phyloP scores from a whole-genome alignment of 139 green algal species.

The Picochlorum sp. region DNA sequence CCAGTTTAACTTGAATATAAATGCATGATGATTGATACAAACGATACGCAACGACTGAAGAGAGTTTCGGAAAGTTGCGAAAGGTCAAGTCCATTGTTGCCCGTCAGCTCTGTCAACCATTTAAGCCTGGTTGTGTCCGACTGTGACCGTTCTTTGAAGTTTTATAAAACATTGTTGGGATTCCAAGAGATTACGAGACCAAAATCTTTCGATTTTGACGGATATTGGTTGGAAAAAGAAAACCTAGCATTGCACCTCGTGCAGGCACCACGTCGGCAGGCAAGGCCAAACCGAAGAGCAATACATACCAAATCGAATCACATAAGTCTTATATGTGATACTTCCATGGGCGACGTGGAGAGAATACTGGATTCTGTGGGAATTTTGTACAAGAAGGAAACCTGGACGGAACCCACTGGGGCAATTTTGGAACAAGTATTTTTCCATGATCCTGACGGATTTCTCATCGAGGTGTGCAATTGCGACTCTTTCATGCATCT shows the following conservation, averaged over 20 bases:
- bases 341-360: conserved; percentile 5
- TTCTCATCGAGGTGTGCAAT: conserved; percentile 65
- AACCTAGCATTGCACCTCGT: conserved; percentile 67
- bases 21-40: too few relatives aligned
- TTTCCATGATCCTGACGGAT: conserved; percentile 64
- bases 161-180: conserved; percentile 12
- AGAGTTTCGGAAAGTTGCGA: background rate
- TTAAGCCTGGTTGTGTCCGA: background rate
- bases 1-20: too few relatives aligned
- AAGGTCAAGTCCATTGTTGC: background rate
- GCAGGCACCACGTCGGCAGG: conserved; percentile 18
- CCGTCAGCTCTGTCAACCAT: conserved; percentile 2
- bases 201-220: conserved; percentile 4
- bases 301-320: conserved; percentile 64
- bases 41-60: too few relatives aligned
- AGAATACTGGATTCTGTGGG: background rate
- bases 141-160: background rate
- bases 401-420: conserved; percentile 9
- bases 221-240: conserved; percentile 21
- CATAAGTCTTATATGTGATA: conserved; percentile 54
- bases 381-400: conserved; percentile 19
- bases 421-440: conserved; percentile 46
- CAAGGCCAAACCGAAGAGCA: background rate
- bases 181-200: conserved; percentile 7
- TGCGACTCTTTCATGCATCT: conserved; percentile 30